phyloP scores from a whole-genome alignment of 257 asterid species.

The Hygrophila difformis region DNA sequence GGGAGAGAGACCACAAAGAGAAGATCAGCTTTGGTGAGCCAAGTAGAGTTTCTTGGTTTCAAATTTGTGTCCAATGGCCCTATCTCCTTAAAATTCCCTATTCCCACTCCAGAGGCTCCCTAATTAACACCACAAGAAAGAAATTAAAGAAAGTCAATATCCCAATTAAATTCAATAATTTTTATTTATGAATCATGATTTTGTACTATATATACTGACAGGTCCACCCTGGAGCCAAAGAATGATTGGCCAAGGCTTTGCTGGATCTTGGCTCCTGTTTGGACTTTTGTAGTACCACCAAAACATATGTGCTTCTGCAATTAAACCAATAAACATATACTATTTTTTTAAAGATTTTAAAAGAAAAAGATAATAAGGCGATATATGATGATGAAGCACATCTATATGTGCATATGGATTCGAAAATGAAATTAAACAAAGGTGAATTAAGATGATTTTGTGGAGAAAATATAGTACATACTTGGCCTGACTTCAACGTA shows the following conservation, averaged over 20 bases:
- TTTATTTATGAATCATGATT: not conserved
- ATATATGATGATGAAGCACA: no score
- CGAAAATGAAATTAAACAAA: no score
- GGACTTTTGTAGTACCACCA: constrained; percentile 96
- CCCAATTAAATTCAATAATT: not conserved
- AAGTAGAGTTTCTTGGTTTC: constrained; percentile 86
- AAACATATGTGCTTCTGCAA: constrained; percentile 89
- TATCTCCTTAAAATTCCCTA: constrained; percentile 87
- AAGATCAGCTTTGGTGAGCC: constrained; percentile 86
- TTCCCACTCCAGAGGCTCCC: constrained; percentile 96
- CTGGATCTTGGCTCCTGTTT: constrained; percentile 60
- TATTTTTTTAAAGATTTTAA: no score
- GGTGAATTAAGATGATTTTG: no score
- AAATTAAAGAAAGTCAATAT: not conserved
- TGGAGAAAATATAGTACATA: constrained; percentile 19
- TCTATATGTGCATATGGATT: no score
- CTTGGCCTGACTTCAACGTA: constrained; percentile 94
- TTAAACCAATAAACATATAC: not conserved
- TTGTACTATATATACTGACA: constrained; percentile 28
- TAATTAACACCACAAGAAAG: no score
- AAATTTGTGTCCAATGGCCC: constrained; percentile 67
- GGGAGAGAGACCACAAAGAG: constrained; percentile 61
- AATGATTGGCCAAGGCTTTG: constrained; percentile 89
- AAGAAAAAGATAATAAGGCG: no score
- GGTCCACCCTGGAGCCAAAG: constrained; percentile 99